These are phyloP conservation scores for Monilinia laxa DNA, from an alignment of 2,329 filamentous ascomycete genomes.

Conservation along the genomic window DNA sequence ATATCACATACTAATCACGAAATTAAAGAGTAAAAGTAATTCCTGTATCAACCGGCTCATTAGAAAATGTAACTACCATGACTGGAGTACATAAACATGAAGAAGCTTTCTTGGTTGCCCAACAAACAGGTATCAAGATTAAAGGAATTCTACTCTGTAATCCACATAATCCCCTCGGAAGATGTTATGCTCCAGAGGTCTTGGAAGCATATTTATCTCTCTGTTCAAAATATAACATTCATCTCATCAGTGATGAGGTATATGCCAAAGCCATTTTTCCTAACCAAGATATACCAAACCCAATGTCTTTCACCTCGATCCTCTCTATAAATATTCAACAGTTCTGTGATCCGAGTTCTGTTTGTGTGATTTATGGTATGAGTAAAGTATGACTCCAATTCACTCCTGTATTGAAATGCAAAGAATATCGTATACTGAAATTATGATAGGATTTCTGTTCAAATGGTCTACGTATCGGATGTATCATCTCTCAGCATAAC, in stretches of 20 bases:
- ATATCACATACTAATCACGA: not conserved
- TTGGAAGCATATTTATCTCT: constrained; percentile 41
- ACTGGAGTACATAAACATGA: constrained; percentile 43
- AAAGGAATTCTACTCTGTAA: constrained; percentile 44
- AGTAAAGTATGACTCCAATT: constrained; percentile 24
- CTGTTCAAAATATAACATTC: constrained; percentile 46
- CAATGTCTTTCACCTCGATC: constrained; percentile 50
- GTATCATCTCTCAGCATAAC: constrained; percentile 33
- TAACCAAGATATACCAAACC: constrained; percentile 34
- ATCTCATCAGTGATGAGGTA: constrained; percentile 50
- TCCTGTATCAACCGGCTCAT: not conserved
- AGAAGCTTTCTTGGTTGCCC: constrained; percentile 40
- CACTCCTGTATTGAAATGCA: too few relatives aligned
- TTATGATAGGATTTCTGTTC: constrained; percentile 45
- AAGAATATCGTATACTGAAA: not conserved
- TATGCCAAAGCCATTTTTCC: constrained; percentile 48
- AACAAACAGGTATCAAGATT: constrained; percentile 34
- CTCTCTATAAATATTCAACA: constrained; percentile 47
- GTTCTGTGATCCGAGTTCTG: constrained; percentile 47
- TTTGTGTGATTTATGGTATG: constrained; percentile 44
- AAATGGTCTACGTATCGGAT: constrained; percentile 46
- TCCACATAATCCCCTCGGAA: constrained; percentile 39
- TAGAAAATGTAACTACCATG: constrained; percentile 43
- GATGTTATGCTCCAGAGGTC: constrained; percentile 30
- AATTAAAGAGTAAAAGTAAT: constrained; percentile 3